Conservation (phyloP, 176 grass and related monocot genomes). For the Cocos nucifera region DNA sequence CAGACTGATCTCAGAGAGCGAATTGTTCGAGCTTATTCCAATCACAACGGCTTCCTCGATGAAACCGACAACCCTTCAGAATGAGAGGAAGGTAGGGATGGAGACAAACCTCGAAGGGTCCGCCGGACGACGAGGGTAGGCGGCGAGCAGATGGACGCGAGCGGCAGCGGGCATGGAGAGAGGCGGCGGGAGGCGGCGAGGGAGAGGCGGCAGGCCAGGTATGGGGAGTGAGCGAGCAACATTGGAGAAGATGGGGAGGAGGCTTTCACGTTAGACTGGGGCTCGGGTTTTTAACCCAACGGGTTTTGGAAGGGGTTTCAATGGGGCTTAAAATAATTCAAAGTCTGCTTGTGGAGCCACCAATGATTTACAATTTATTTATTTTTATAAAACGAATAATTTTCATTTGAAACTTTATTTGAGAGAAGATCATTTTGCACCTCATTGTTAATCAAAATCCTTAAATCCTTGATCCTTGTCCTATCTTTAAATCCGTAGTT, state of each 20-base stretch:
- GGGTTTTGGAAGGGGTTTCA: too few species aligned
- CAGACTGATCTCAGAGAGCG: not conserved
- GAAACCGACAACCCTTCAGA: not conserved
- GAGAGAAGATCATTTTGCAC: too few species aligned
- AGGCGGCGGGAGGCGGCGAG: conserved; percentile 15
- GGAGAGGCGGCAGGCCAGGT: conserved; percentile 29
- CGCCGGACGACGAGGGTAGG: conserved; percentile 1
- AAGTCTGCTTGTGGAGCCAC: too few species aligned
- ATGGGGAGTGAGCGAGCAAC: conserved; percentile 6
- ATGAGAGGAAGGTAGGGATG: not conserved
- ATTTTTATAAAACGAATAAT: too few species aligned
- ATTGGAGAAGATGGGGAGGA: not conserved
- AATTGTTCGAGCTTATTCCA: not conserved
- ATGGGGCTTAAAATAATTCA: too few species aligned
- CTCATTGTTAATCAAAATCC: too few species aligned
- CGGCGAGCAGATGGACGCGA: conserved; percentile 9
- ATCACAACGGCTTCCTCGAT: not conserved
- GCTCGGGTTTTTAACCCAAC: too few species aligned
- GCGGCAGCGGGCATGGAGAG: conserved; percentile 5
- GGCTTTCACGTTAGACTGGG: too few species aligned
- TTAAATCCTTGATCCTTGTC: too few species aligned
- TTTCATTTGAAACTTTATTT: too few species aligned
- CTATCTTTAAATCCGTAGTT: too few species aligned
- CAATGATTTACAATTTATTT: too few species aligned
- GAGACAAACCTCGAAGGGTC: conserved; percentile 5